Base-by-base conservation (phyloP, 129 eudicot species). In the Arctium lappa region DNA sequence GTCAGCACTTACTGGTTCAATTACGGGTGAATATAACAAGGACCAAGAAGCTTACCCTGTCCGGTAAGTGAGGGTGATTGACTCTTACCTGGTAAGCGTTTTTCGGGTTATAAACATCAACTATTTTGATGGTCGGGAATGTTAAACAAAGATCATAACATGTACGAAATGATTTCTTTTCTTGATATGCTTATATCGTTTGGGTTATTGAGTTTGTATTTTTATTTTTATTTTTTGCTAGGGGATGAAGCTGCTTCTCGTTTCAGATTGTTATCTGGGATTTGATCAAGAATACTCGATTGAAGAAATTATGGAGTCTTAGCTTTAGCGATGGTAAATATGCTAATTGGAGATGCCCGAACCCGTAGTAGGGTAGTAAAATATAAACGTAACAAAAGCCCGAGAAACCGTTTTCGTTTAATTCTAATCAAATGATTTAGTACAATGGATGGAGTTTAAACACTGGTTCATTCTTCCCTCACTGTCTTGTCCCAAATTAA, bases 181-280 rank as follows among this genome's bases (percentile, higher is more conserved):
- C 9, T 16, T 60, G 8, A 60, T 60, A 16, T 60, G 8, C 29
- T 60, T 60, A 60, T 60, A 16, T 16, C 27, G 27, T 56, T 53
- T 15, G 65, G n/a, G 1, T n/a, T 16, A 15, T 13, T 13, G 5
- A 34, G 60, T 48, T 60, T 77, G 31, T 73, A 29, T n/a, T 31
- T 83, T 15, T 66, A 15, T n/a, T 0, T n/a, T 8, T 68, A 22
- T 15, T 34, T 22, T 30, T 75, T 73, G 56, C 39, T 88, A 95
- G 99, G 97, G 92, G 76, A 82, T 91, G 91, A 95, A 93, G 92
- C 85, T 95, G 86, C 82, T 93, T 9, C 79, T 95, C 4, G 90
- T 95, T 42, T 95, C 99, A 62, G 99, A 95, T 86, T 91, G 97
- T 86, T 95, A 95, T 89, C 88, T 95, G 15, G 97, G 97, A 76